phyloP scores from a whole-genome alignment of 2,329 filamentous ascomycete species.

The Apiospora pterosperma region DNA sequence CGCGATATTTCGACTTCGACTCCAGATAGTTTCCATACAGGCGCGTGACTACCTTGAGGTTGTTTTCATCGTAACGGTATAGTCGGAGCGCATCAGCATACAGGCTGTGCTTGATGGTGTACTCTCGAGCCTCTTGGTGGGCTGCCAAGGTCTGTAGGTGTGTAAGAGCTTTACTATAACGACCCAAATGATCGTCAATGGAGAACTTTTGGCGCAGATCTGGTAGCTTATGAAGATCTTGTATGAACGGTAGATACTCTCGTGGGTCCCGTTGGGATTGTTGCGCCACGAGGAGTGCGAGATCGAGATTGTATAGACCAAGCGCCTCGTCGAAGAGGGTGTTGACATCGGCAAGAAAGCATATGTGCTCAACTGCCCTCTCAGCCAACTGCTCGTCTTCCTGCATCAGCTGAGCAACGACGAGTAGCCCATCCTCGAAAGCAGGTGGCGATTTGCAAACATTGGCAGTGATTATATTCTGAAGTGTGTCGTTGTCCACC shows the following conservation, averaged over 20 bases:
- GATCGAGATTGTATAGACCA: constrained; percentile 85
- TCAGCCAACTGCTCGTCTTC: constrained; percentile 72
- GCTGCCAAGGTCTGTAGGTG: constrained; percentile 71
- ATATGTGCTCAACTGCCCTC: constrained; percentile 91
- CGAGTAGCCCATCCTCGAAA: constrained; percentile 74
- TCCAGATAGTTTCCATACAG: constrained; percentile 79
- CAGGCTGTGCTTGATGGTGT: constrained; percentile 74
- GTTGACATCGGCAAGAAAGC: constrained; percentile 93
- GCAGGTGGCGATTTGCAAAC: constrained; percentile 92
- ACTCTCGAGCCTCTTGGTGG: constrained; percentile 75
- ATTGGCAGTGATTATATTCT: constrained; percentile 91
- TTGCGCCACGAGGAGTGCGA: constrained; percentile 87
- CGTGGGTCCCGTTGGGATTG: constrained; percentile 93
- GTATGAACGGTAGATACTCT: constrained; percentile 93
- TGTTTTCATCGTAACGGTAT: constrained; percentile 75
- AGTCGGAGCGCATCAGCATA: constrained; percentile 75
- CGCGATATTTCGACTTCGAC: constrained; percentile 71
- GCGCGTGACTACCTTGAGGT: constrained; percentile 65
- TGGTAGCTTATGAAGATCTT: constrained; percentile 74
- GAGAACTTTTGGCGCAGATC: constrained; percentile 70
- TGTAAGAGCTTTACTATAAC: constrained; percentile 70
- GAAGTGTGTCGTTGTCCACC: constrained; percentile 57
- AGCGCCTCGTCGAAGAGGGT: constrained; percentile 86
- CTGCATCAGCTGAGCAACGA: constrained; percentile 73
- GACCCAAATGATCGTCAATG: constrained; percentile 84